Evolutionary conservation across 2,329 filamentous ascomycete genomes (phyloP).

Genomic region (Penicillium sp.): DNA sequence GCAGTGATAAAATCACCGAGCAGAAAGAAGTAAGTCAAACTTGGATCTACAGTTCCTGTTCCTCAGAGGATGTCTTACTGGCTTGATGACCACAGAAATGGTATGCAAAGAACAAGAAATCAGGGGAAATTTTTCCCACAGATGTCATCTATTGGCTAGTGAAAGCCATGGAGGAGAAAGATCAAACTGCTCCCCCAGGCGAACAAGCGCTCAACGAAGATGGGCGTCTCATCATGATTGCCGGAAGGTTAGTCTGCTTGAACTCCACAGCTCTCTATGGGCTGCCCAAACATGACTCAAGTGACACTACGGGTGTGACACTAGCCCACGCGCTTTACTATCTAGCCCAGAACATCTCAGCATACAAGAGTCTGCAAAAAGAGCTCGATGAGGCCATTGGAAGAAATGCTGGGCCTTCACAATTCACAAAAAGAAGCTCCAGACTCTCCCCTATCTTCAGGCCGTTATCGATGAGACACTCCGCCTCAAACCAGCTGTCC

Average conservation of each 20-base stretch:
- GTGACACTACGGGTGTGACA: conserved; percentile 14
- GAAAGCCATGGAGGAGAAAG: conserved; percentile 43
- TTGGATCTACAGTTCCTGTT: too few species aligned
- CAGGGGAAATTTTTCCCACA: conserved; percentile 23
- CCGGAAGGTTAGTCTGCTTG: conserved; percentile 9
- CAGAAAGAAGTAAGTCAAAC: conserved; percentile 4
- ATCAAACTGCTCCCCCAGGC: conserved; percentile 38
- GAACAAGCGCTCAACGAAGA: conserved; percentile 10
- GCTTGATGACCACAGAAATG: conserved; percentile 23
- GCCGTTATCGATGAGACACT: conserved; percentile 23
- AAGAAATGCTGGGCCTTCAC: neutral
- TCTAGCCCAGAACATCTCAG: conserved; percentile 1
- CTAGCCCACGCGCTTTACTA: conserved; percentile 8
- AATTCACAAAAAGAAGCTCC: neutral
- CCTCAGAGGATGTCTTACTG: too few species aligned
- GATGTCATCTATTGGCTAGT: conserved; percentile 48
- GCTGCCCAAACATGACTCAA: neutral
- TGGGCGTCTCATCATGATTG: conserved; percentile 10
- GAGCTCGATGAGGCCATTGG: conserved; percentile 4
- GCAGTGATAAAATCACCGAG: neutral
- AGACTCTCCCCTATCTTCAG: conserved; percentile 5
- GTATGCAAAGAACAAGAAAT: conserved; percentile 21
- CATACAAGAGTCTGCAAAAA: conserved; percentile 4
- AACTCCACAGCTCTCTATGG: too few species aligned
- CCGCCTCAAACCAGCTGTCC: conserved; percentile 39